Evolutionary conservation across 208 protist genomes (phyloP).

Genomic region (Trypanosoma brucei): DNA sequence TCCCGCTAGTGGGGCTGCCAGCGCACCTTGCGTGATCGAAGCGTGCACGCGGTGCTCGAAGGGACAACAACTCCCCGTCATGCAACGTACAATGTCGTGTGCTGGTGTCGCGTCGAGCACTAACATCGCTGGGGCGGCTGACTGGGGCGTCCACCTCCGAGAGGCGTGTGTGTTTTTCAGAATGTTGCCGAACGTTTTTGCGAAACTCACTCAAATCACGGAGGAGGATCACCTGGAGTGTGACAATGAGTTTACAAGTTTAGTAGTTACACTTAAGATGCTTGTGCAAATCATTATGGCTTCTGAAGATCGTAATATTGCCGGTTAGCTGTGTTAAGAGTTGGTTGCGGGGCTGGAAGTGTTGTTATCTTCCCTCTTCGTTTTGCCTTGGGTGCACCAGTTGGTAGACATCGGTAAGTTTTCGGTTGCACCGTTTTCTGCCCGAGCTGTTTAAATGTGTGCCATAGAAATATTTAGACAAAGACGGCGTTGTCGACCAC

Average conservation of each 20-base stretch:
- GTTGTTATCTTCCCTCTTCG: too few species aligned
- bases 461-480: too few species aligned
- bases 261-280: conserved; percentile 59
- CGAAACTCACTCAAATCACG: conserved; percentile 38
- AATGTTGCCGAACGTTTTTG: conserved; percentile 56
- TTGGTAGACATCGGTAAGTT: too few species aligned
- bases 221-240: conserved; percentile 48
- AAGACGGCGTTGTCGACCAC: too few species aligned
- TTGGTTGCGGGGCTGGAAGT: too few species aligned
- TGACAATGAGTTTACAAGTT: conserved; percentile 45
- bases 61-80: not conserved
- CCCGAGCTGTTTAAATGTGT: too few species aligned
- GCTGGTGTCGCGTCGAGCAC: not conserved
- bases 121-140: conserved; percentile 19
- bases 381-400: too few species aligned
- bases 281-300: conserved; percentile 77
- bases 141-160: conserved; percentile 51
- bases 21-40: not conserved
- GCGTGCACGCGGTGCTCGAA: not conserved
- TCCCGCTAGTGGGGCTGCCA: not conserved
- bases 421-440: too few species aligned
- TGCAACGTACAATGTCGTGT: not conserved
- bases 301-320: conserved; percentile 36
- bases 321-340: too few species aligned
- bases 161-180: conserved; percentile 66